Base-by-base conservation (phyloP, 768 basidiomycete species). In the Serendipita indica region DNA sequence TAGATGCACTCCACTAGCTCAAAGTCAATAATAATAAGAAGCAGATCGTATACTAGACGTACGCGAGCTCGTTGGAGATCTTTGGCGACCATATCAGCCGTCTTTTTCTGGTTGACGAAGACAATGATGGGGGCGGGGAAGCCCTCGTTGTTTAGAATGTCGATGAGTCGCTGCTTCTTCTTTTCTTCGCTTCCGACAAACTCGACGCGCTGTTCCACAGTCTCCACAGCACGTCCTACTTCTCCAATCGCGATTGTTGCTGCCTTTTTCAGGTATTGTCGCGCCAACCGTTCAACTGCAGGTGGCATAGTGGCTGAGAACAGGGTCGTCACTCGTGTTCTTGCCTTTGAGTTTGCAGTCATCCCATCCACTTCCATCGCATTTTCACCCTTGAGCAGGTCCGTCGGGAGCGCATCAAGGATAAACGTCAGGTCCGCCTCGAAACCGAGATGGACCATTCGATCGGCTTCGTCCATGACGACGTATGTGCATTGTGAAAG, bases 101-200 rank as follows among this genome's bases (percentile, higher is more conserved):
- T 94, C 77, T 97, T 96, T 77, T 99, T 99, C 72, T 98, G 93
- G 70, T 98, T 98, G 75, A 97, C 93, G 72, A 98, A 99, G 18
- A 92, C 88, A 63, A 99, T 99, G 64, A 99, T 98, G 3, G 96
- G 96, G 16, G 96, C 81, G 33, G 82, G 71, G 69, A 82, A 90
- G 62, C 79, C 75, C 39, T 82, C 84, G 62, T 83, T 84, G 74
- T 93, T 90, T 71, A 99, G 82, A 63, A 98, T 89, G 68, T 98
- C 94, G 66, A 96, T 72, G 67, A 98, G 69, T 46, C 82, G 79
- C 62, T 85, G 81, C 91, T 89, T 97, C 76, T 92, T 96, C 81
- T 94, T 94, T 67, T 98, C 93, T 64, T 94, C 93, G 64, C 89
- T 86, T 56, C 67, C 79, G 65, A 96, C 78, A 68, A 99, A 93